Evolutionary conservation across 345 rosid species (phyloP).

Genomic region (Citrus inodora): DNA sequence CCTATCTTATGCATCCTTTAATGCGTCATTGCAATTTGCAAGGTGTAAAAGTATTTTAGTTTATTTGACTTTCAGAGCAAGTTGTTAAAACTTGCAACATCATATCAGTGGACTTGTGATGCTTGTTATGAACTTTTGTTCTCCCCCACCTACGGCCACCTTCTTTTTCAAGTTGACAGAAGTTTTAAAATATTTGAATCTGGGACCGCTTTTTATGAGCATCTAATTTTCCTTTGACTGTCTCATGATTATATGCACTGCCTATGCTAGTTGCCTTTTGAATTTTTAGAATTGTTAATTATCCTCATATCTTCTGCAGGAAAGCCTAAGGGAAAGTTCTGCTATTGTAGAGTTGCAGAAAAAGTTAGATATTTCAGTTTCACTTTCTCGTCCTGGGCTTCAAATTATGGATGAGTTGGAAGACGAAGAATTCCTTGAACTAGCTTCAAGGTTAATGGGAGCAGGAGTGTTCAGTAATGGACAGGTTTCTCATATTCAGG

Average conservation of each 20-base stretch:
- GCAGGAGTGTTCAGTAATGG: slow-evolving; percentile 36
- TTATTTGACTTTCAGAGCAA: not conserved
- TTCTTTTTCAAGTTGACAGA: not conserved
- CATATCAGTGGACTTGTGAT: not conserved
- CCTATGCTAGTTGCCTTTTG: not conserved
- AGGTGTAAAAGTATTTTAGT: not conserved
- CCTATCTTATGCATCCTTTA: not conserved
- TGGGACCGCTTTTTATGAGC: not conserved
- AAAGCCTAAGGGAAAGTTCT: slow-evolving; percentile 43
- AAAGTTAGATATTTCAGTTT: slow-evolving; percentile 54
- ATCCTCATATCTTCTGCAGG: slow-evolving; percentile 37
- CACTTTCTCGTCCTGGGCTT: slow-evolving; percentile 32
- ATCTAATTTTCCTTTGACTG: not conserved
- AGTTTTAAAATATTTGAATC: not conserved
- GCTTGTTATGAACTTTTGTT: not conserved
- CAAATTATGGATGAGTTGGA: slow-evolving; percentile 62
- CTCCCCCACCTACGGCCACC: too few species aligned
- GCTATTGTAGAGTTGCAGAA: slow-evolving; percentile 59
- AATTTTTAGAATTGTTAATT: not conserved
- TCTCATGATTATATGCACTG: not conserved
- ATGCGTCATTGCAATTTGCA: not conserved
- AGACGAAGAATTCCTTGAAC: slow-evolving; percentile 71
- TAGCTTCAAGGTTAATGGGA: slow-evolving; percentile 53
- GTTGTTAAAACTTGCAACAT: not conserved
- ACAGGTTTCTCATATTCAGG: slow-evolving; percentile 43